Evolutionary conservation across 768 basidiomycete species (phyloP).

Genomic region (Gautieria morchelliformis): DNA sequence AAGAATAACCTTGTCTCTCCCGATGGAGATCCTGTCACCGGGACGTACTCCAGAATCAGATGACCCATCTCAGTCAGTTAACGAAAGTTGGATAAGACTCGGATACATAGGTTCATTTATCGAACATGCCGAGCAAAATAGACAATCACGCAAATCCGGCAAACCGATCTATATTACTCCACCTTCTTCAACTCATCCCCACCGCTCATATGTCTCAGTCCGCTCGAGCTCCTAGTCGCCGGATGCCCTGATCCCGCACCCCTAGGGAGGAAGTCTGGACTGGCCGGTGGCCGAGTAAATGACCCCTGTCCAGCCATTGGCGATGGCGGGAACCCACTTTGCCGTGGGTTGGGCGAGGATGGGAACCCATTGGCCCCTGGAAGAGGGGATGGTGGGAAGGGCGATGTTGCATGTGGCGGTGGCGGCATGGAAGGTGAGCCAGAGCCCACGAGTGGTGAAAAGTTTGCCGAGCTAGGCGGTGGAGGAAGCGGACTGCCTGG

Average conservation of each 20-base stretch:
- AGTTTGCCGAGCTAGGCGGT: neutral
- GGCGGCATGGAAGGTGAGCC: slow-evolving; percentile 22
- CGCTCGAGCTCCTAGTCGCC: neutral
- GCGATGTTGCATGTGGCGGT: slow-evolving; percentile 14
- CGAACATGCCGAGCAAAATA: neutral
- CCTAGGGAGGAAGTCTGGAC: slow-evolving; percentile 11
- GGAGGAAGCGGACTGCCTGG: neutral
- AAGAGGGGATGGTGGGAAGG: slow-evolving; percentile 29
- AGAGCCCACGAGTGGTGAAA: neutral
- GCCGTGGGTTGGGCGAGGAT: slow-evolving; percentile 18
- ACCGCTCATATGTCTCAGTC: slow-evolving; percentile 10
- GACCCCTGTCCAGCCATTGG: slow-evolving; percentile 22
- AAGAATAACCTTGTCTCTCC: no score
- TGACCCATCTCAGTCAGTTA: no score
- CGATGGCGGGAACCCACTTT: slow-evolving; percentile 5
- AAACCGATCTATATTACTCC: slow-evolving; percentile 13
- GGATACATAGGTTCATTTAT: no score
- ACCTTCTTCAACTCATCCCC: slow-evolving; percentile 18
- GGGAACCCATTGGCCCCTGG: slow-evolving; percentile 21
- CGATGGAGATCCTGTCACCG: no score
- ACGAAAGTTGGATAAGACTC: no score
- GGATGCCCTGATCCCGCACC: neutral
- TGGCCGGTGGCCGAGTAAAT: slow-evolving; percentile 10
- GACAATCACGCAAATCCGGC: neutral
- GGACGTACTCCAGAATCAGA: no score